Evolutionary conservation across 805 yeast species (phyloP), one percentile per base, ranked within the genome.

Genomic region (Myxozyma nipponensis): DNA sequence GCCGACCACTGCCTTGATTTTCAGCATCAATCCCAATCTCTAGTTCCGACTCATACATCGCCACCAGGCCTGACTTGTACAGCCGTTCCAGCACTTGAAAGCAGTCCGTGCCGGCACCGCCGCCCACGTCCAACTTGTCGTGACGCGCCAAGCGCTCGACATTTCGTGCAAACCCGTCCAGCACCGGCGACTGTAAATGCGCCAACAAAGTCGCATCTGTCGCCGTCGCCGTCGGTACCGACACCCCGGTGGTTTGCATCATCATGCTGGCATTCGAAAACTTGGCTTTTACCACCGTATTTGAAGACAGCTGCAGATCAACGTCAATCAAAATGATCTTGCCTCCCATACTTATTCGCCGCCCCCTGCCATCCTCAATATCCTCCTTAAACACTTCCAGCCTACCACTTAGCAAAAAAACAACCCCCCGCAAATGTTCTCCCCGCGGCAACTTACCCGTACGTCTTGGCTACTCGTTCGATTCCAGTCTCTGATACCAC

Each of bases 381-480:
- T 42, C 47, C 32, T 69, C 73, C 41, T 69, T 71, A 45, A 69
- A 70, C 2, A 69, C 64, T 46, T 70, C 73, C 18, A 70, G 66
- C 6, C 63, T 61, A 30, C 23, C 28, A 7, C 35, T n/a, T n/a
- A n/a, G n/a, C n/a, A n/a, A n/a, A n/a, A n/a, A n/a, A n/a, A n/a
- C n/a, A n/a, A n/a, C n/a, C n/a, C n/a, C n/a, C n/a, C n/a, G n/a
- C n/a, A n/a, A n/a, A n/a, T 28, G 13, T 7, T 28, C 13, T 28
- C 32, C 32, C 13, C 1, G 23, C 13, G 22, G 28, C 3, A 10
- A 41, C 56, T 17, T 39, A 58, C 60, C 63, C 66, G 40, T 65
- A 57, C 9, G 53, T 46, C 9, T 55, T 49, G 6, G 71, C 73
- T 15, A 69, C 50, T 25, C 63, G 58, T 24, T 62, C 61, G 10